Evolutionary conservation across 176 grass and related monocot species (phyloP), one percentile per base, ranked within the genome.

Genomic region (Zea luxurians): DNA sequence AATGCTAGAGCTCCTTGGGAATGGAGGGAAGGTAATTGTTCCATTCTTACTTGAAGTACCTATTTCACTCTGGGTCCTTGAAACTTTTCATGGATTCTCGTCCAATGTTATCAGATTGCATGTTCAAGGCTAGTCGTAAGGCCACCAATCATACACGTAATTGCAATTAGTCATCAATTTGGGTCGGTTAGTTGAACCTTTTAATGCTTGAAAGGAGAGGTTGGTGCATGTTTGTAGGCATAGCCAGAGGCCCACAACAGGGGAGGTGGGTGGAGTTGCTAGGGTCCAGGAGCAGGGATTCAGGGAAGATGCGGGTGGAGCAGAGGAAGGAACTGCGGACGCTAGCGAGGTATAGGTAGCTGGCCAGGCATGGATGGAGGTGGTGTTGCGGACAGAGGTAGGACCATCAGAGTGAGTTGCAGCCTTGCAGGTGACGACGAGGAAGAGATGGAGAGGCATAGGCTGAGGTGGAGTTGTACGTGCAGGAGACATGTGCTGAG

Each of bases 21-120:
- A 82, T 85, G 95, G 89, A 75, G 95, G 91, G 53, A 98, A 91
- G 95, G 95, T 98, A 73, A 64, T 73, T 88, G 37, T 68, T 85
- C 62, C 66, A 36, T 46, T 64, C 48, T 68, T 73, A 35, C 17
- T 73, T 68, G 50, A 68, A 10, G 52, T 77, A 45, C 41, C 70
- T 18, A 57, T 57, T 55, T 57, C 54, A 18, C 54, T 57, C 2
- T 20, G 54, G 7, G 3, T 8, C 6, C 53, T 55, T 54, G 7
- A n/a, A n/a, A 55, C 16, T 18, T n/a, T 55, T 55, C 53, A n/a
- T 55, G 15, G 5, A 55, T 55, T 49, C 53, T n/a, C 2, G 6
- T 54, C 52, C 16, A 57, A 5, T 57, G 54, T 20, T 57, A 18
- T 20, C 17, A 57, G 54, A 57, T 20, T 0, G 7, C 18, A 57